Percentiles rank a stretch among this genome's conserved stretches.
These are phyloP conservation scores for Citrus reticulata DNA, from an alignment of 345 rosid genomes.

Conservation along the genomic window DNA sequence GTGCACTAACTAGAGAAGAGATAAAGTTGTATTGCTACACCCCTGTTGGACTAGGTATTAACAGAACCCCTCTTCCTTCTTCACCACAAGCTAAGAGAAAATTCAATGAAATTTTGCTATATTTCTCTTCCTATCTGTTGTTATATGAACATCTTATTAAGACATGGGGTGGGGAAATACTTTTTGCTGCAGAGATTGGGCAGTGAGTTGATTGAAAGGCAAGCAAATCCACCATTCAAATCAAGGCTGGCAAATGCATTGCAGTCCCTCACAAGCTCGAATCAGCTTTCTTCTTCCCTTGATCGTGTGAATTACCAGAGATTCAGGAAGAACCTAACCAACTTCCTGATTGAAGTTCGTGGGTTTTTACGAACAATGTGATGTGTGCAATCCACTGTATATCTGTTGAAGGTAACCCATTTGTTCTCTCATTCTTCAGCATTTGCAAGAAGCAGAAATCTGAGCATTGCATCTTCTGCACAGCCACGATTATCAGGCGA, in stretches of 20 bases:
- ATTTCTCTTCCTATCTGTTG: not conserved
- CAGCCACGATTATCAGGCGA: not conserved
- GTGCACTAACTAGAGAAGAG: not conserved
- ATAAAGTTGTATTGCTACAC: not conserved
- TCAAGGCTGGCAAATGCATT: conserved; percentile 72
- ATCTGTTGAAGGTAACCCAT: not conserved
- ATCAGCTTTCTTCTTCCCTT: conserved; percentile 71
- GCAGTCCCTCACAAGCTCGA: conserved; percentile 72
- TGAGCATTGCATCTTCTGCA: not conserved
- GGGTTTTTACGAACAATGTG: conserved; percentile 77
- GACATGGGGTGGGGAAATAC: not conserved
- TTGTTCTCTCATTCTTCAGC: not conserved
- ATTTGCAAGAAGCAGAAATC: not conserved
- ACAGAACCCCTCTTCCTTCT: not conserved
- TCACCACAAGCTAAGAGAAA: not conserved
- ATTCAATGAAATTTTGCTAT: not conserved
- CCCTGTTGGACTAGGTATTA: not conserved
- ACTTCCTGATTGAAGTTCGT: conserved; percentile 83
- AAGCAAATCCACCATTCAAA: conserved; percentile 47
- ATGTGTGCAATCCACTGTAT: conserved; percentile 1
- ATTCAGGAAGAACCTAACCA: conserved; percentile 83
- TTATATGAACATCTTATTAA: not conserved
- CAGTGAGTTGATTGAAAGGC: conserved; percentile 74
- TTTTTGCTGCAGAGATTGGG: conserved; percentile 56
- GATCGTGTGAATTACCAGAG: conserved; percentile 91